Evolutionary conservation across 345 rosid species (phyloP).

Genomic region (Alliaria petiolata): DNA sequence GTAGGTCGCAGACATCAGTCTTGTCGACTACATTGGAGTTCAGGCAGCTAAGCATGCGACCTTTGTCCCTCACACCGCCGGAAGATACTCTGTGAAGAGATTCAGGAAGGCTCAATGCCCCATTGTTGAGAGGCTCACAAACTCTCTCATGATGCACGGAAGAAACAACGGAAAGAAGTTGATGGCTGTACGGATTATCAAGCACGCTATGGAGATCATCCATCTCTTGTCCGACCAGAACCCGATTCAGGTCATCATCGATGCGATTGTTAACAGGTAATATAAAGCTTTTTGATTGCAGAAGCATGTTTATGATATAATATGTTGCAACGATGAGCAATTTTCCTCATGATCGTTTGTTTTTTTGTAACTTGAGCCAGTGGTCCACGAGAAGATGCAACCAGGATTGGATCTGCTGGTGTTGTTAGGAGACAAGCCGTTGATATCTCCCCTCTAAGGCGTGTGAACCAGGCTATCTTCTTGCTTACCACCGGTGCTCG

Average conservation of each 20-base stretch:
- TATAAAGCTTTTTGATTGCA: not conserved
- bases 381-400: constrained; percentile 86
- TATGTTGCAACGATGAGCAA: not conserved
- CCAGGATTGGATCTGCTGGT: constrained; percentile 87
- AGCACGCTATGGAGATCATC: constrained; percentile 83
- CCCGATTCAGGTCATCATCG: constrained; percentile 78
- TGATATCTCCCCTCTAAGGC: constrained; percentile 77
- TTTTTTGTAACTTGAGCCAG: constrained; percentile 32
- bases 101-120: constrained; percentile 93
- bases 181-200: constrained; percentile 67
- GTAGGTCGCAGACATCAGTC: constrained; percentile 58
- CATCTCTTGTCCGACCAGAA: constrained; percentile 62
- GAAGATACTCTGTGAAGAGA: constrained; percentile 77
- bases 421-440: constrained; percentile 89
- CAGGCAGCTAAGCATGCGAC: constrained; percentile 65
- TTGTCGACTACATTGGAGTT: constrained; percentile 61
- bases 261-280: constrained; percentile 77
- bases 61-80: constrained; percentile 78
- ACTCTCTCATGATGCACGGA: constrained; percentile 90
- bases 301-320: not conserved
- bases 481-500: constrained; percentile 84
- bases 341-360: not conserved
- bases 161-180: constrained; percentile 80
- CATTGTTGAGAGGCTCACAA: constrained; percentile 76
- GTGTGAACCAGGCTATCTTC: constrained; percentile 71